Base-by-base conservation (phyloP, 129 eudicot genomes). In the Arctium minus region DNA sequence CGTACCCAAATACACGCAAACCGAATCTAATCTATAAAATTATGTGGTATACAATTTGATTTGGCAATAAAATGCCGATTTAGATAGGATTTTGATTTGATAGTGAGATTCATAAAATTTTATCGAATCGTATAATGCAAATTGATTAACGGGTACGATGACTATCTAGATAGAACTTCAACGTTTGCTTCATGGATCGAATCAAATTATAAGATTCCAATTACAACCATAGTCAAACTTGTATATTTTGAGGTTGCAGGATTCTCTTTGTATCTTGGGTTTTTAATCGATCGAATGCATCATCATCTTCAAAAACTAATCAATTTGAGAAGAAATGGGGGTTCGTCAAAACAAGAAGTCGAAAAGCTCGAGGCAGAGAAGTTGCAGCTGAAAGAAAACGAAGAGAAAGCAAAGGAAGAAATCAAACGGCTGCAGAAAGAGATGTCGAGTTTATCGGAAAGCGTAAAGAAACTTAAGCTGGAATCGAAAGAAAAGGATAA, bases 251-350 rank as follows among this genome's bases (percentile, higher is more conserved):
- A 72, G 83, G 42, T 33, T 88, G 81, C 93, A 95, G 98, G 97
- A 73, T 95, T 95, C 84, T 87, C 93, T 73, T 86, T 95, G 73
- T 95, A 88, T 83, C 94, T 95, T 73, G 98, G 97, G 29, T 95
- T 95, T 85, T 75, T 95, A 78, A 93, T 95, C 65, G 98, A 91
- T 53, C 94, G 98, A 8, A 92, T 95, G 97, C 98, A 95, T 81
- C 91, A 91, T 78, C 94, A 92, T 85, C 92, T 95, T 44, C 88
- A 86, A 15, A 93, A 91, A 69, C 29, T 92, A 75, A 92, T 72
- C 65, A 80, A 53, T 40, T 56, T 95, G 70, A 88, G 94, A 79
- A 87, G 87, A 80, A 91, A 77, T 0, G 89, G 90, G 3, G 91
- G 91, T 37, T 88, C 81, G 73, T 91, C 92, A 1, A 92, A 86